phyloP scores from a whole-genome alignment of 2,329 filamentous ascomycete species.

The Aspergillus neotritici region DNA sequence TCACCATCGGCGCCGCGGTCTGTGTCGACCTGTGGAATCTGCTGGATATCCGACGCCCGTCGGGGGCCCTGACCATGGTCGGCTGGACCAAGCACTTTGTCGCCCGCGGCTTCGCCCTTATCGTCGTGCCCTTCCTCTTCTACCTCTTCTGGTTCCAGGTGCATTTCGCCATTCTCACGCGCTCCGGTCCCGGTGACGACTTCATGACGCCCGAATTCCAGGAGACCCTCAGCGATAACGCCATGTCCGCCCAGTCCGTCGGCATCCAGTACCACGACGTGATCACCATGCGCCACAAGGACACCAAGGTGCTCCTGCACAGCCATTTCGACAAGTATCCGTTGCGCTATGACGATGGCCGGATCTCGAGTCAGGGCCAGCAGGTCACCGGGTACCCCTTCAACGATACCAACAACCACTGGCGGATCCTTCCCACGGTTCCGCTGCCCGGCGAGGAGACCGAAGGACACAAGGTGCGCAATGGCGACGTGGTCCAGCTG shows the following conservation, averaged over 20 bases:
- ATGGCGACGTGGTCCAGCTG: conserved; percentile 80
- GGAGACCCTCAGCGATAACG: conserved; percentile 90
- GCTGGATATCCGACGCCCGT: conserved; percentile 77
- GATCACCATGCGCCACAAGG: conserved; percentile 88
- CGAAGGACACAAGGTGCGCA: conserved; percentile 62
- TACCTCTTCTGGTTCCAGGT: conserved; percentile 99
- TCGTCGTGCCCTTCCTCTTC: conserved; percentile 90
- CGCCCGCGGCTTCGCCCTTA: conserved; percentile 78
- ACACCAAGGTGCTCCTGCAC: conserved; percentile 93
- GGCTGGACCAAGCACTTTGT: conserved; percentile 85
- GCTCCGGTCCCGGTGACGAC: conserved; percentile 91
- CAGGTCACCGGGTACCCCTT: conserved; percentile 97
- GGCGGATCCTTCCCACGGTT: conserved; percentile 76
- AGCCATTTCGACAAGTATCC: conserved; percentile 87
- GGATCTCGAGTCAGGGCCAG: conserved; percentile 94
- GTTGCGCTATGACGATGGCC: conserved; percentile 91
- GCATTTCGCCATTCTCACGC: conserved; percentile 82
- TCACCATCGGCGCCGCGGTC: conserved; percentile 92
- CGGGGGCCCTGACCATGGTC: conserved; percentile 70
- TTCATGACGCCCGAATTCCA: conserved; percentile 99
- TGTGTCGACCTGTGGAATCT: conserved; percentile 93
- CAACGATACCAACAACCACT: conserved; percentile 98
- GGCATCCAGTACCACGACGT: conserved; percentile 85
- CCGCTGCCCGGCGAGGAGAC: conserved; percentile 49
- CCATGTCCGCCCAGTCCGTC: conserved; percentile 81